phyloP scores from a whole-genome alignment of 257 asterid genomes.

The Sherardia arvensis region DNA sequence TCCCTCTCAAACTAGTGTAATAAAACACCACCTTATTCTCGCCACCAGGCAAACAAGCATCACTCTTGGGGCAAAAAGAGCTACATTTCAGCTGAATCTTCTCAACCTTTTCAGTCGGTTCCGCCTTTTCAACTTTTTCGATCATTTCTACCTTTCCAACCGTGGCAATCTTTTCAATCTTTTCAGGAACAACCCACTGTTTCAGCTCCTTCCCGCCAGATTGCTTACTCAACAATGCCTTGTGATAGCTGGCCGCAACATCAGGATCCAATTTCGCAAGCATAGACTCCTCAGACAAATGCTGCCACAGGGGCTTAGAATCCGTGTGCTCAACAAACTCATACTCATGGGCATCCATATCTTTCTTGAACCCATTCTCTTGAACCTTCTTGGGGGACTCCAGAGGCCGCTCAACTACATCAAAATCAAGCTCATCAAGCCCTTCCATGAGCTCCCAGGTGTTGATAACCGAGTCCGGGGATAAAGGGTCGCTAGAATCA shows the following conservation, averaged over 20 bases:
- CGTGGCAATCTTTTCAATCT: constrained; percentile 9
- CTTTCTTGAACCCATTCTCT: constrained; percentile 16
- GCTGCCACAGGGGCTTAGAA: constrained; percentile 42
- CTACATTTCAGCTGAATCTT: constrained; percentile 2
- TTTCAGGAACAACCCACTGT: constrained; percentile 6
- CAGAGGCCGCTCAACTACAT: constrained; percentile 29
- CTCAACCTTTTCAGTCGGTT: background rate
- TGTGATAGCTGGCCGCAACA: constrained; percentile 27
- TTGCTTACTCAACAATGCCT: constrained; percentile 30
- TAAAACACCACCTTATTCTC: constrained; percentile 57
- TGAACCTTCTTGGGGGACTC: constrained; percentile 21
- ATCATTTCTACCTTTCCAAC: constrained; percentile 1
- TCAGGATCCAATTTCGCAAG: constrained; percentile 31
- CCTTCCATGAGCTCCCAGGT: constrained; percentile 98
- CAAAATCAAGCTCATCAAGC: constrained; percentile 59
- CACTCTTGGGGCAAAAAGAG: constrained; percentile 10
- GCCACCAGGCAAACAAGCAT: constrained; percentile 24
- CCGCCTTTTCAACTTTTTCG: background rate
- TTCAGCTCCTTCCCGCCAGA: constrained; percentile 23
- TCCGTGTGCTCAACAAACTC: constrained; percentile 38
- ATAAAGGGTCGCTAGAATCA: constrained; percentile 41
- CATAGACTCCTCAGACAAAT: constrained; percentile 37
- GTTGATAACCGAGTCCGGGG: constrained; percentile 81
- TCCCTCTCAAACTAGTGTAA: constrained; percentile 79
- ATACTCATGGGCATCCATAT: constrained; percentile 18